phyloP scores from a whole-genome alignment of 1,139 yeast genomes.

The Meyerozyma carpophila region DNA sequence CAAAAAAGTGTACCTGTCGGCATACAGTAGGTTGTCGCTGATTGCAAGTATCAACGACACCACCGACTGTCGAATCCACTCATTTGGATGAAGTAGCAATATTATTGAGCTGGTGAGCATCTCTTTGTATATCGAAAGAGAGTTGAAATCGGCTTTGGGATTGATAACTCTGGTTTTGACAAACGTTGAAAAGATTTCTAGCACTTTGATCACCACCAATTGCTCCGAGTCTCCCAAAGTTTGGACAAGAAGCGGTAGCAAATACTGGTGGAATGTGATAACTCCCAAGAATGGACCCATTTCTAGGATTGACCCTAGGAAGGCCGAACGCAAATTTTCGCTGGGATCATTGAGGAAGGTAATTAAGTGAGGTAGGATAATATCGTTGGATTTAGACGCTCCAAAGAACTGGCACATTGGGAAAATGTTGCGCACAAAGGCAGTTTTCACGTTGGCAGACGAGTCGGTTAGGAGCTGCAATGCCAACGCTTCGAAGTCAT shows the following conservation, averaged over 20 bases:
- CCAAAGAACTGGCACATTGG: constrained; percentile 83
- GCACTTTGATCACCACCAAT: constrained; percentile 69
- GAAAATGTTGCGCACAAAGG: constrained; percentile 62
- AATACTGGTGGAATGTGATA: constrained; percentile 78
- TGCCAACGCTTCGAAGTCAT: constrained; percentile 60
- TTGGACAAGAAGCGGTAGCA: constrained; percentile 78
- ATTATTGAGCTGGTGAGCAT: constrained; percentile 24
- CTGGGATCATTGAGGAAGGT: constrained; percentile 84
- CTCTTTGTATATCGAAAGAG: constrained; percentile 36
- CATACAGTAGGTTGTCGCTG: constrained; percentile 58
- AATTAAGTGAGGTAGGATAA: constrained; percentile 82
- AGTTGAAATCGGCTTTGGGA: constrained; percentile 35
- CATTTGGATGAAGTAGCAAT: constrained; percentile 74
- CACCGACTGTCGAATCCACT: constrained; percentile 74
- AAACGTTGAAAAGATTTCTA: constrained; percentile 53
- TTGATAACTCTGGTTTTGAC: constrained; percentile 29
- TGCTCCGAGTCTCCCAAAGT: constrained; percentile 82
- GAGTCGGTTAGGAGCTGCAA: constrained; percentile 65
- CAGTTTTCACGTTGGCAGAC: constrained; percentile 59
- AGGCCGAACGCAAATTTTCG: constrained; percentile 59
- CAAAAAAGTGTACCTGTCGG: constrained; percentile 77
- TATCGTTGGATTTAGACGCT: constrained; percentile 79
- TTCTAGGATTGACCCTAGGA: constrained; percentile 72
- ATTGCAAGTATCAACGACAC: constrained; percentile 58
- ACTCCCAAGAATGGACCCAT: constrained; percentile 80